Conservation (phyloP, 2,329 filamentous ascomycete species). For the Penicillium sp. region DNA sequence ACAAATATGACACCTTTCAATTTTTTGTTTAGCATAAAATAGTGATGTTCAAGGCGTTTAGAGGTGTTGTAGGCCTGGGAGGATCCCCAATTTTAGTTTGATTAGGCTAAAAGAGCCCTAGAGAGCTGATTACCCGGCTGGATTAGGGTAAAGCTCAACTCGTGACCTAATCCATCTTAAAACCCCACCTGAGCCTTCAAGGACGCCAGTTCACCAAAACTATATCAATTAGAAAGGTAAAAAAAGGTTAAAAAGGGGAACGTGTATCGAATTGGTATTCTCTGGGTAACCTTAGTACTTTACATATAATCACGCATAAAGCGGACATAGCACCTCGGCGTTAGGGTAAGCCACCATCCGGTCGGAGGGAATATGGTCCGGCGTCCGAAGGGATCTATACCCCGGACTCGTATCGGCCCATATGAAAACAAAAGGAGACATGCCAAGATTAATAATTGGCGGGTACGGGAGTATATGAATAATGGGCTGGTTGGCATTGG, state of each 20-base stretch:
- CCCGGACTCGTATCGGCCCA: constrained; percentile 16
- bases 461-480: not conserved
- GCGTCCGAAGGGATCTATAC: constrained; percentile 18
- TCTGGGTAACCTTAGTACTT: no score
- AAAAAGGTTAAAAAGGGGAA: no score
- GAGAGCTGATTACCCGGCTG: not conserved
- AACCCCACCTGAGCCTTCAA: no score
- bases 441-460: constrained; percentile 1
- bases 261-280: not conserved
- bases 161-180: not conserved
- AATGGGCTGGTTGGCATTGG: no score
- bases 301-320: not conserved
- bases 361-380: constrained; percentile 21
- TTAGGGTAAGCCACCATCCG: constrained; percentile 14
- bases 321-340: constrained; percentile 6
- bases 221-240: no score
- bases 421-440: not conserved
- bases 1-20: not conserved
- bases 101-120: constrained; percentile 1
- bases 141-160: not conserved
- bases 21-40: constrained; percentile 10
- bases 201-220: no score
- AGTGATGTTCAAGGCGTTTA: not conserved
- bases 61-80: not conserved
- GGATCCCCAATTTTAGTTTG: not conserved